Evolutionary conservation across 2,329 filamentous ascomycete genomes (phyloP).

Genomic region (Alternaria sp.): DNA sequence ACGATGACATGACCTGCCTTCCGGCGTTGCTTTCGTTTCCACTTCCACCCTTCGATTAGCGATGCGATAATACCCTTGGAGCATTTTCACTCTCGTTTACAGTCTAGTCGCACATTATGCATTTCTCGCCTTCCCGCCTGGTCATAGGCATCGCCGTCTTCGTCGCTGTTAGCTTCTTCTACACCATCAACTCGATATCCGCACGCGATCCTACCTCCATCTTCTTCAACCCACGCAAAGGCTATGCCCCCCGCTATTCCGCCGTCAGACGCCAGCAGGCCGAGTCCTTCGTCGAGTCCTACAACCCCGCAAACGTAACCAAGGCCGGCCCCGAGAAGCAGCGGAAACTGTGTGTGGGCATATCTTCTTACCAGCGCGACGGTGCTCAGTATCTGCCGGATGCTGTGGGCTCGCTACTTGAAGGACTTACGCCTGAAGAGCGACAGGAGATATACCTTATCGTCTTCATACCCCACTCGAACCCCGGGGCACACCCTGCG

Average conservation of each 20-base stretch:
- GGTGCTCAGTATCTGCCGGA: constrained; percentile 50
- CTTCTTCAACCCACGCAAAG: constrained; percentile 44
- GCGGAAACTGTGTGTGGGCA: constrained; percentile 52
- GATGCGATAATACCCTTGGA: constrained; percentile 18
- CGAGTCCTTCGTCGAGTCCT: constrained; percentile 31
- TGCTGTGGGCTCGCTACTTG: constrained; percentile 54
- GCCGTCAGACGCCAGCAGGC: constrained; percentile 39
- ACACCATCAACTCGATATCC: constrained; percentile 33
- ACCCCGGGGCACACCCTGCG: constrained; percentile 51
- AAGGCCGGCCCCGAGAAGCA: constrained; percentile 23
- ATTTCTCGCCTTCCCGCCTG: constrained; percentile 28
- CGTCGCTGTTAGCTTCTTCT: constrained; percentile 25
- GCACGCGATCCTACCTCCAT: constrained; percentile 45
- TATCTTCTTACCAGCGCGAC: constrained; percentile 52
- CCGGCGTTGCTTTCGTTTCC: not conserved
- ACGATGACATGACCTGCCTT: constrained; percentile 17
- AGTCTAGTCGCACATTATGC: constrained; percentile 21
- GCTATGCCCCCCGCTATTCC: constrained; percentile 44
- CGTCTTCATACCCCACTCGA: constrained; percentile 54
- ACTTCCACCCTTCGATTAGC: not conserved
- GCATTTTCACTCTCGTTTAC: not conserved
- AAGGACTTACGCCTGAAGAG: constrained; percentile 52
- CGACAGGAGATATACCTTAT: constrained; percentile 51
- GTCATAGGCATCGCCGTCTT: constrained; percentile 25
- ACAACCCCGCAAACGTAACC: constrained; percentile 24